A percentile compares a stretch with the other conserved stretches of the same genome.
Conservation (phyloP, 257 asterid species). For the Paraleonurus japonicus region DNA sequence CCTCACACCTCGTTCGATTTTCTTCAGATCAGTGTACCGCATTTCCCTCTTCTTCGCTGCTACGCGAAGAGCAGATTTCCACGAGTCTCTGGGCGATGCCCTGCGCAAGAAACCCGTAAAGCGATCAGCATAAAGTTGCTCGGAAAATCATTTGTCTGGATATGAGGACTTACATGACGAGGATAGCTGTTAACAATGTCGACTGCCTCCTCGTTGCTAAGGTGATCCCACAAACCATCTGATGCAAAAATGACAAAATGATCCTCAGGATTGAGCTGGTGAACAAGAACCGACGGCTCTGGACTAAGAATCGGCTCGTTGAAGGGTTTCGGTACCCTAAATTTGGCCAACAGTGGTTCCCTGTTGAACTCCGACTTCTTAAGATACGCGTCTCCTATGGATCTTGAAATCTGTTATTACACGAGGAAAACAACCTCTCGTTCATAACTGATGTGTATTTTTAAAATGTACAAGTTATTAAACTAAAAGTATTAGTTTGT, state of each 20-base stretch:
- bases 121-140: neutral
- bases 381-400: slow-evolving; percentile 94
- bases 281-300: slow-evolving; percentile 75
- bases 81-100: slow-evolving; percentile 77
- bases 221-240: slow-evolving; percentile 99
- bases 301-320: slow-evolving; percentile 66
- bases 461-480: too few relatives aligned
- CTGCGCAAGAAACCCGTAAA: slow-evolving; percentile 32
- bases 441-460: neutral
- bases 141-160: neutral
- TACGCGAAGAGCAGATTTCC: slow-evolving; percentile 62
- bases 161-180: slow-evolving; percentile 48
- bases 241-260: slow-evolving; percentile 86
- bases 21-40: slow-evolving; percentile 86
- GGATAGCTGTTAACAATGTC: slow-evolving; percentile 69
- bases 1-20: slow-evolving; percentile 84
- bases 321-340: slow-evolving; percentile 63
- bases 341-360: slow-evolving; percentile 71
- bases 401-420: slow-evolving; percentile 67
- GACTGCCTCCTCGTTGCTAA: slow-evolving; percentile 90
- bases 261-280: slow-evolving; percentile 61
- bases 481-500: too few relatives aligned
- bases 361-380: slow-evolving; percentile 82
- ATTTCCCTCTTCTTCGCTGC: slow-evolving; percentile 97
- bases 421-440: slow-evolving; percentile 1